Base-by-base conservation (phyloP, 2,329 filamentous ascomycete species). In the Ceratocystis smalleyi region DNA sequence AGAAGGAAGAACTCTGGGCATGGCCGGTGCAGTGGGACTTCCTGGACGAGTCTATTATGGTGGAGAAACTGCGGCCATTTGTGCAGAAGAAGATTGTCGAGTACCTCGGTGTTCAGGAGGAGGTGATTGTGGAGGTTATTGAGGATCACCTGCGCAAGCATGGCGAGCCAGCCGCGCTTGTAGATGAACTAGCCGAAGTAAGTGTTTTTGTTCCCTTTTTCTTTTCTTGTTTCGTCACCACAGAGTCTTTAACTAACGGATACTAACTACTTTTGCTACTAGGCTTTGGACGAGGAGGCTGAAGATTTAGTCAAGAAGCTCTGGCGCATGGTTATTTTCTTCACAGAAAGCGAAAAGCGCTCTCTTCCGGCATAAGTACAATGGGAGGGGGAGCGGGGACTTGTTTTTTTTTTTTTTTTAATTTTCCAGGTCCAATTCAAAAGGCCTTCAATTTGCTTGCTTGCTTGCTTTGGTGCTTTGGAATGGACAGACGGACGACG, bases 241-340 rank as follows among this genome's bases (percentile, higher is more conserved):
- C 35, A 49, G 5, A 5, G 35, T 47, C 24, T 40, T 45, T 61
- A n/a, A 10, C 12, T 32, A 30, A 66, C 60, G 55, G 40, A 17
- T 59, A 22, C 59, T 30, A 55, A 22, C 59, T 30, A 55, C 30
- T 59, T 22, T 35, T 3, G 15, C 12, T 64, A 67, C 67, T 68
- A 92, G 84, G 89, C 90, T 54, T 79, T 99, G 68, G 94, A 96
- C 72, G 94, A 99, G 71, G 94, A 97, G 72, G 91, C 91, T 10
- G 91, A 96, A 74, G 86, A 89, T 30, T 77, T 99, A 69, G 91
- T 97, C 61, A 95, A 90, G 82, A 97, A 96, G 77, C 81, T 99
- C 43, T 99, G 94, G 94, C 84, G 92, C 61, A 95, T 97, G 90
- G 85, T 96, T 65, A 95, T 97, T 71, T 97, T 96, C 83, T 96